A percentile compares a stretch with the other conserved stretches of the same genome.
Evolutionary conservation across 2,329 filamentous ascomycete genomes (phyloP).

Genomic region (Fusarium dimerum): DNA sequence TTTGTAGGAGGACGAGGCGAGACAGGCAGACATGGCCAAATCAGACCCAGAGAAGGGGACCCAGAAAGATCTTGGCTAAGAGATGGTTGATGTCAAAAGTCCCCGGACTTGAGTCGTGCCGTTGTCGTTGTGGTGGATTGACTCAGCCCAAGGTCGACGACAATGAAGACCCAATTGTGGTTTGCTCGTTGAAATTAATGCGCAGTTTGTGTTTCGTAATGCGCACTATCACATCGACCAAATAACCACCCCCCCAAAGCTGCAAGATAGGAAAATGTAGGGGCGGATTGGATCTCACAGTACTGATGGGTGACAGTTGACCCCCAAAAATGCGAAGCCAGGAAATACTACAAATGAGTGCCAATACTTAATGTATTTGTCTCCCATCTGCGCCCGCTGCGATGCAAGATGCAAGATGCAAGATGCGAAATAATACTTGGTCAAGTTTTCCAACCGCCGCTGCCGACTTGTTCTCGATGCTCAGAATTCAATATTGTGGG

Average conservation of each 20-base stretch:
- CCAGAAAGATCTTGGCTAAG: neutral
- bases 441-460: neutral
- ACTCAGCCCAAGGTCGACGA: no score
- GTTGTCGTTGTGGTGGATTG: neutral
- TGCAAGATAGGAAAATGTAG: neutral
- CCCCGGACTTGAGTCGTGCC: neutral
- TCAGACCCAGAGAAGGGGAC: no score
- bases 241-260: neutral
- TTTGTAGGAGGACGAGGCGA: neutral
- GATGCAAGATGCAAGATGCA: neutral
- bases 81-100: neutral
- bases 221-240: neutral
- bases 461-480: neutral
- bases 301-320: neutral
- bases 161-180: neutral
- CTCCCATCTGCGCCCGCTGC: neutral
- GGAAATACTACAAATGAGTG: neutral
- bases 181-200: neutral
- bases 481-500: constrained; percentile 12
- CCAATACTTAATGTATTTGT: neutral
- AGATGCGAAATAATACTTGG: neutral
- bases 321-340: neutral
- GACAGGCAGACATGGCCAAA: no score
- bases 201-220: neutral
- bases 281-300: neutral